Conservation (phyloP, 73 alveolate species). For the Paramecium sonneborni region DNA sequence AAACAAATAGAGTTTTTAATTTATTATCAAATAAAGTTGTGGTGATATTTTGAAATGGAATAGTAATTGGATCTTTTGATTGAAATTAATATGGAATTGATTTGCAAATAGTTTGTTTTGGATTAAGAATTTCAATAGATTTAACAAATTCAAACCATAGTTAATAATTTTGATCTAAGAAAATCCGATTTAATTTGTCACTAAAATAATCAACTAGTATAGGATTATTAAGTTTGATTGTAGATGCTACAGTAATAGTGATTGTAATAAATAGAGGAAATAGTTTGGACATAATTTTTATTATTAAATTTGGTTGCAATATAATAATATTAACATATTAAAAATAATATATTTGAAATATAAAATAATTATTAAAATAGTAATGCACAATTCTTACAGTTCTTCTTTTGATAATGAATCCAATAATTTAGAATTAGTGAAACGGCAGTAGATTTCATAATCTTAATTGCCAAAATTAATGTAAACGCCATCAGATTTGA, state of each 20-base stretch:
- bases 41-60: background rate
- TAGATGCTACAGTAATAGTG: background rate
- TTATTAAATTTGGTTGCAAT: background rate
- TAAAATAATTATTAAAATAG: background rate
- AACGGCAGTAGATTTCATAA: background rate
- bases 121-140: background rate
- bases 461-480: background rate
- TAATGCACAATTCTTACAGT: background rate
- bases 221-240: background rate
- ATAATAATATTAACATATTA: background rate
- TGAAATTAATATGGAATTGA: background rate
- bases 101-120: background rate
- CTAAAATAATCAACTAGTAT: background rate
- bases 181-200: background rate
- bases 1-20: background rate
- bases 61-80: background rate
- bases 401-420: background rate
- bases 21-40: background rate
- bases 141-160: background rate
- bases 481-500: conserved; percentile 38
- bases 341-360: background rate
- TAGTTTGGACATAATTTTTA: background rate
- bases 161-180: background rate
- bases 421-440: background rate
- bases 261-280: background rate